These are phyloP conservation scores for Ophiocordyceps robertsii DNA, from an alignment of 2,329 filamentous ascomycete species.

Conservation along the genomic window DNA sequence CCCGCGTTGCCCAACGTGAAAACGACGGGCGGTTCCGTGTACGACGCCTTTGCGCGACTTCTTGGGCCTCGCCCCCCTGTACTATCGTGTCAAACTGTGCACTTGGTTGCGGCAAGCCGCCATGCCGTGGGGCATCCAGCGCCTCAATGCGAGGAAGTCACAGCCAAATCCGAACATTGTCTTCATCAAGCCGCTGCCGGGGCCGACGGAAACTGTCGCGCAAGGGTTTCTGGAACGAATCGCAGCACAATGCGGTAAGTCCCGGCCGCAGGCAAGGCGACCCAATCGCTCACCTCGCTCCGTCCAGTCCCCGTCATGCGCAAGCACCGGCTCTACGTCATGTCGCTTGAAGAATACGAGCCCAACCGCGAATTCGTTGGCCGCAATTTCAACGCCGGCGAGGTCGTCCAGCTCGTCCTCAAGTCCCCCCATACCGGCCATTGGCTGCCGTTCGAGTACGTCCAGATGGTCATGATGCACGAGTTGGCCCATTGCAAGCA, in stretches of 20 bases:
- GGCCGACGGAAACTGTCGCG: constrained; percentile 46
- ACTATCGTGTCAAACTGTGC: no score
- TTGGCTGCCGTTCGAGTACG: constrained; percentile 73
- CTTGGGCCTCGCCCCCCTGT: no score
- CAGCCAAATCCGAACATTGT: constrained; percentile 68
- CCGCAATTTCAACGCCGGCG: constrained; percentile 81
- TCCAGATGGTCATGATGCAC: constrained; percentile 95
- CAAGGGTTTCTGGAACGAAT: constrained; percentile 64
- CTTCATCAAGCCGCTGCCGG: constrained; percentile 71
- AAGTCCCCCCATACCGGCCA: constrained; percentile 47
- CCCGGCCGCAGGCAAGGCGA: background rate
- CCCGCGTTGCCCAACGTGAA: no score
- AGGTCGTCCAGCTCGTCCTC: constrained; percentile 75
- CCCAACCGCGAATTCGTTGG: constrained; percentile 74
- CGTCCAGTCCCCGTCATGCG: constrained; percentile 53
- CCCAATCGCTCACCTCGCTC: background rate
- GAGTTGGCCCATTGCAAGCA: constrained; percentile 80
- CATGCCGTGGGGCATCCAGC: constrained; percentile 69
- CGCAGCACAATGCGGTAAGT: constrained; percentile 61
- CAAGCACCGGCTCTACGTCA: constrained; percentile 49
- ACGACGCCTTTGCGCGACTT: no score
- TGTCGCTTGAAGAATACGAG: constrained; percentile 67
- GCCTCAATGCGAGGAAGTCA: constrained; percentile 61
- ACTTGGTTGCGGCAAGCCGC: background rate
- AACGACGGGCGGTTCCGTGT: no score